Conservation (phyloP, 176 grass and related monocot genomes). For the Olyra latifolia region DNA sequence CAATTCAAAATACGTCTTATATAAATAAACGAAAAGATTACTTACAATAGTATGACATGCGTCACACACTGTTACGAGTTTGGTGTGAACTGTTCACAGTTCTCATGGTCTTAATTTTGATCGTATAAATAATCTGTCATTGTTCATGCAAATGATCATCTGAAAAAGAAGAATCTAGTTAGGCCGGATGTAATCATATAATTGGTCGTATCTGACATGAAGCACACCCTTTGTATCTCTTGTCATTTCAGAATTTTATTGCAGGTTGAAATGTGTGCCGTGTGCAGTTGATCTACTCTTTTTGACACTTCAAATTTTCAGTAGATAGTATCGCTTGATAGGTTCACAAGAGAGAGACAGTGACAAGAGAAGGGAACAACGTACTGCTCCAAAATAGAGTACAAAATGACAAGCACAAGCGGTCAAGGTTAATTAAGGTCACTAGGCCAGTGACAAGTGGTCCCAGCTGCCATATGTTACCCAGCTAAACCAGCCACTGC, state of each 20-base stretch:
- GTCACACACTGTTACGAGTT: background rate
- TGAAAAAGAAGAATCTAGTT: background rate
- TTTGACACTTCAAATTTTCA: background rate
- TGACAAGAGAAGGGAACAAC: background rate
- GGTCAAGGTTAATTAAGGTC: background rate
- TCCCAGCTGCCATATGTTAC: background rate
- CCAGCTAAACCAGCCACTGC: background rate
- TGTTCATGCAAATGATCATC: background rate
- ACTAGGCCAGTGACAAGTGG: background rate
- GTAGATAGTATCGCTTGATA: background rate
- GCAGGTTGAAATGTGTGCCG: background rate
- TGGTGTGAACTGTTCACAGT: background rate
- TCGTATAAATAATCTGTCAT: background rate
- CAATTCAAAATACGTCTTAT: too few species aligned
- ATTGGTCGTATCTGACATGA: background rate
- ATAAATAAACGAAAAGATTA: too few species aligned
- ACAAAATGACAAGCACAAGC: background rate
- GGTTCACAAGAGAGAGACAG: background rate
- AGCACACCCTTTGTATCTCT: background rate
- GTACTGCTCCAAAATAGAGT: background rate
- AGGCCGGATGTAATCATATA: background rate
- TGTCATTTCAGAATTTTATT: background rate
- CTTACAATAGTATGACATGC: background rate
- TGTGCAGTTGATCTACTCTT: background rate
- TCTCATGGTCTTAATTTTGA: background rate